Percentiles rank a stretch among this genome's conserved stretches.
Conservation (phyloP, 148 eudicot genomes). For the Linanthus parryae region DNA sequence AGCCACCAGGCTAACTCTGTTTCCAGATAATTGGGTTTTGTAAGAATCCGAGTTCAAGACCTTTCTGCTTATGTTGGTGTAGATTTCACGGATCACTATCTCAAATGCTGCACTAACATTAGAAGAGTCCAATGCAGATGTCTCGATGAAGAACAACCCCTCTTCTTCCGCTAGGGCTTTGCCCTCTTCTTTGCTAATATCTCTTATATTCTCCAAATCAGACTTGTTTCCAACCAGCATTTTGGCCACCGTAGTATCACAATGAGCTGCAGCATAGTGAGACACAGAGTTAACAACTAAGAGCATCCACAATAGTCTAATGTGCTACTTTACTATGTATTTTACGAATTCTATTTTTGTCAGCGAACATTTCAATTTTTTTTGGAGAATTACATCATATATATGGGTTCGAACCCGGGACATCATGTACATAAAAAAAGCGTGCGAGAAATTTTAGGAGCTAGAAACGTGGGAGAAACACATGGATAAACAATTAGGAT, state of each 20-base stretch:
- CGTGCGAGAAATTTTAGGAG: too few species aligned
- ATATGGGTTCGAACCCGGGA: too few species aligned
- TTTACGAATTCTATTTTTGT: too few species aligned
- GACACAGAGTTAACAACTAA: too few species aligned
- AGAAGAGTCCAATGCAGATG: conserved; percentile 72
- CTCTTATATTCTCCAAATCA: conserved; percentile 61
- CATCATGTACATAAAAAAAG: too few species aligned
- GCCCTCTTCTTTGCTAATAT: conserved; percentile 57
- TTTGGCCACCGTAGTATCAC: conserved; percentile 66
- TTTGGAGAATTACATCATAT: too few species aligned
- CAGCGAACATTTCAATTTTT: too few species aligned
- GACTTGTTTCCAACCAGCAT: conserved; percentile 80
- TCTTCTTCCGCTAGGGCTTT: conserved; percentile 61
- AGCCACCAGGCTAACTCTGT: conserved; percentile 49
- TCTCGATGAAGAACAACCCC: conserved; percentile 80
- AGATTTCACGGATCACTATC: conserved; percentile 70
- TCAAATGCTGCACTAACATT: conserved; percentile 71
- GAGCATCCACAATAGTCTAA: too few species aligned
- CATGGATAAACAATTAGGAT: too few species aligned
- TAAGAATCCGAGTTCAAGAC: conserved; percentile 66
- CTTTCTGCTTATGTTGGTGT: conserved; percentile 65
- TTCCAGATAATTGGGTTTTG: conserved; percentile 64
- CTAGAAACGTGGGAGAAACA: too few species aligned
- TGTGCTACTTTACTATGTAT: too few species aligned
- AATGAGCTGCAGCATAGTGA: conserved; percentile 50